Evolutionary conservation across 208 protist genomes (phyloP).

Genomic region (Porcisia deanei): DNA sequence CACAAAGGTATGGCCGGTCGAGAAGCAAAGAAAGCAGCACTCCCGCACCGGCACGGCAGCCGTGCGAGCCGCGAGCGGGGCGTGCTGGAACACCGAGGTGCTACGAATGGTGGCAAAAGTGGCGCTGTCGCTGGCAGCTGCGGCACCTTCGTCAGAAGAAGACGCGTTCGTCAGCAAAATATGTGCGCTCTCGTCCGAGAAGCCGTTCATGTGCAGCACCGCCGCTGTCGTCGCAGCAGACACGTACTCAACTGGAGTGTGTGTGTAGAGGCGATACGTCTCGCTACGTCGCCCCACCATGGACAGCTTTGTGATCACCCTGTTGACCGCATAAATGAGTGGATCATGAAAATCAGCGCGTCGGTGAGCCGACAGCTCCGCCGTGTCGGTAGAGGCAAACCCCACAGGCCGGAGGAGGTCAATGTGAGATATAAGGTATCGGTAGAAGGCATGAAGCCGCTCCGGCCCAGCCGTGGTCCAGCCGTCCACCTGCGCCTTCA

Average conservation of each 20-base stretch:
- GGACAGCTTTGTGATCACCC: conserved; percentile 58
- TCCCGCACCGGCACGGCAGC: conserved; percentile 60
- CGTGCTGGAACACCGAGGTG: not conserved
- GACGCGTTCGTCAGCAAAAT: conserved; percentile 30
- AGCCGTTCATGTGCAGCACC: conserved; percentile 68
- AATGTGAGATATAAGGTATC: conserved; percentile 64
- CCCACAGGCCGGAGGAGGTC: conserved; percentile 29
- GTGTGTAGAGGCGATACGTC: conserved; percentile 78
- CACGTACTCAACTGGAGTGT: conserved; percentile 40
- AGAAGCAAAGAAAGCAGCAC: conserved; percentile 75
- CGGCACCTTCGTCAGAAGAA: not conserved
- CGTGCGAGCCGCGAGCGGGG: conserved; percentile 28
- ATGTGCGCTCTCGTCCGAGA: conserved; percentile 60
- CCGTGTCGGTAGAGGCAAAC: not conserved
- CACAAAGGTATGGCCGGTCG: conserved; percentile 50
- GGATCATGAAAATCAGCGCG: conserved; percentile 35
- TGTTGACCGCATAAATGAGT: conserved; percentile 79
- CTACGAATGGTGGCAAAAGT: not conserved
- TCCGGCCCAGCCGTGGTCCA: conserved; percentile 85
- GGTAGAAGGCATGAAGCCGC: conserved; percentile 78
- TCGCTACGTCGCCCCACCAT: conserved; percentile 40
- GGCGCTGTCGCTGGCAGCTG: not conserved
- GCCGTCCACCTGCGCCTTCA: conserved; percentile 79
- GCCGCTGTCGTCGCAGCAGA: conserved; percentile 45
- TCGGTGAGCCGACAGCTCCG: not conserved